phyloP scores from a whole-genome alignment of 805 yeast genomes.

The Nakazawaea siamensis region DNA sequence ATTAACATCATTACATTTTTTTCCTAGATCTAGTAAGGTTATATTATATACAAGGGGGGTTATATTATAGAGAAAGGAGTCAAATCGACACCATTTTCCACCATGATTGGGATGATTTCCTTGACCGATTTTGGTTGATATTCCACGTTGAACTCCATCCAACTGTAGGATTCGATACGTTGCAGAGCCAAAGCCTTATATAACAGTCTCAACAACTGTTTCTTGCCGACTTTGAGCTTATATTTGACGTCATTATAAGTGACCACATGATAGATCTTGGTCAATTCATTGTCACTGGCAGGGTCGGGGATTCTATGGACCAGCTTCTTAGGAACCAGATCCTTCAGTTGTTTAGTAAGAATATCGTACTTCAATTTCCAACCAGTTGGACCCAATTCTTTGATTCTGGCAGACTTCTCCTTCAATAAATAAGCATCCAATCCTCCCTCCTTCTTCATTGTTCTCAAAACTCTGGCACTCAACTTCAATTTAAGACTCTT shows the following conservation, averaged over 20 bases:
- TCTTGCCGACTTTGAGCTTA: slow-evolving; percentile 54
- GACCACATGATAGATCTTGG: slow-evolving; percentile 43
- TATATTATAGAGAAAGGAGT: slow-evolving; percentile 7
- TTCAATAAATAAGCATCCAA: slow-evolving; percentile 81
- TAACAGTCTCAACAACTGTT: slow-evolving; percentile 47
- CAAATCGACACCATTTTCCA: slow-evolving; percentile 32
- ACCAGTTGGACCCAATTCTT: slow-evolving; percentile 87
- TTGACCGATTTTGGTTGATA: slow-evolving; percentile 36
- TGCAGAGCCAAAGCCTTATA: slow-evolving; percentile 39
- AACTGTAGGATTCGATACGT: slow-evolving; percentile 33
- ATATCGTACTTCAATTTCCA: slow-evolving; percentile 84
- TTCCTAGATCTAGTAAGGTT: not conserved
- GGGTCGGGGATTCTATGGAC: slow-evolving; percentile 24
- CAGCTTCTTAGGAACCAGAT: slow-evolving; percentile 27
- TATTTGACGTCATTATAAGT: slow-evolving; percentile 30
- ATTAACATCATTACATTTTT: too few relatives aligned
- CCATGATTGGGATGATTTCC: slow-evolving; percentile 43
- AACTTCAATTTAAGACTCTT: slow-evolving; percentile 49
- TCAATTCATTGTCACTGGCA: slow-evolving; percentile 21
- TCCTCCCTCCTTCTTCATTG: slow-evolving; percentile 92
- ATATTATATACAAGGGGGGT: not conserved
- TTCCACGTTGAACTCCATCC: slow-evolving; percentile 36
- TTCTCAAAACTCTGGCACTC: slow-evolving; percentile 74
- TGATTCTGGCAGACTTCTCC: slow-evolving; percentile 82
- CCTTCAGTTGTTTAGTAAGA: slow-evolving; percentile 31